A percentile compares a stretch with the other conserved stretches of the same genome.
Conservation (phyloP, 305 asterid genomes). For the Petunia hybrid region DNA sequence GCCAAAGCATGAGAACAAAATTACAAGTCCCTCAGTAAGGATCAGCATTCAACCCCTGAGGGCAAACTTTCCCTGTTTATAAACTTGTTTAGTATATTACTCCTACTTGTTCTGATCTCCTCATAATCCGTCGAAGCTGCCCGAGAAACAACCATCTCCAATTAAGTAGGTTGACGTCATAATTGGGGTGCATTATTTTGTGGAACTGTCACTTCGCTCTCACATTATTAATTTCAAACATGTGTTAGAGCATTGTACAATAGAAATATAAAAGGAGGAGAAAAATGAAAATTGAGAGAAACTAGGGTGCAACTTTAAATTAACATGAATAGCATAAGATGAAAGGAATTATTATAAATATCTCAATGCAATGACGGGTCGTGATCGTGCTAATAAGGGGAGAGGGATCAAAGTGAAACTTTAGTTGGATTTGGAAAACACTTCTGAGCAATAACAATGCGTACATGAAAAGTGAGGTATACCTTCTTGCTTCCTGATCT, state of each 20-base stretch:
- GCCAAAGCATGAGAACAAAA: constrained; percentile 18
- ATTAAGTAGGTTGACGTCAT: constrained; percentile 1
- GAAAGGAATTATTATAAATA: background rate
- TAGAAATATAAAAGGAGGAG: background rate
- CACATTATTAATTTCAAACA: background rate
- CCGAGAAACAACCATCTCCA: background rate
- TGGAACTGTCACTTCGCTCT: background rate
- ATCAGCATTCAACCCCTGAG: background rate
- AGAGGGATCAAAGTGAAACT: background rate
- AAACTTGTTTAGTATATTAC: background rate
- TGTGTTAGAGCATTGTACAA: background rate
- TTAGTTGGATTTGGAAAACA: constrained; percentile 7
- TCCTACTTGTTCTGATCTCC: background rate
- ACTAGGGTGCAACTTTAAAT: background rate
- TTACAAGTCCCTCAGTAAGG: constrained; percentile 12
- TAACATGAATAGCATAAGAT: background rate
- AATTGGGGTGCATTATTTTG: background rate
- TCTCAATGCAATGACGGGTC: background rate
- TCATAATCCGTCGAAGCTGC: background rate
- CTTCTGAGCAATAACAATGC: background rate
- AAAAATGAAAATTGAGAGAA: background rate
- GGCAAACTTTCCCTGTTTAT: background rate
- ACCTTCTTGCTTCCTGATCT: constrained; percentile 74
- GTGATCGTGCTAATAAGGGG: background rate
- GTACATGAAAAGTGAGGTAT: background rate